Evolutionary conservation across 129 eudicot genomes (phyloP), one percentile per base, ranked within the genome.

Genomic region (Chrysanthemum lavandulifolium): DNA sequence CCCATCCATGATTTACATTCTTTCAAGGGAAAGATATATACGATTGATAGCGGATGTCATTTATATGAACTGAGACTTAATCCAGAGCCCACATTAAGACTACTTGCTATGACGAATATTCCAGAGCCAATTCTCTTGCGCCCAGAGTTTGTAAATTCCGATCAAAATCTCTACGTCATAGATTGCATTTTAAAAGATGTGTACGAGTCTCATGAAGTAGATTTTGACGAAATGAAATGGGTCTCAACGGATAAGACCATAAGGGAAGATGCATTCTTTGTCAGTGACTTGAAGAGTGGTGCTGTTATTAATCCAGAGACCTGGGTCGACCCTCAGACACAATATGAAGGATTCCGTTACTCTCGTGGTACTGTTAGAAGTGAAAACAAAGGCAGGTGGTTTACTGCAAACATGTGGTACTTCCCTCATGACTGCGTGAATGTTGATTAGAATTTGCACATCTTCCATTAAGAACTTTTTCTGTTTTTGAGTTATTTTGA

Each of bases 41-140:
- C 23, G 3, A 9, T 78, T 6, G 27, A 54, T 33, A 11, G 0
- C 13, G 48, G 59, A 51, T 6, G 16, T 15, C 10, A 16, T 52
- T 10, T 78, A 52, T 64, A 6, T 54, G 72, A 70, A 78, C n/a
- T 78, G n/a, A 71, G 51, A 18, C 72, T 78, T 21, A 14, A 8
- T 43, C 59, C 58, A 25, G 1, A 13, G 18, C 75, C 61, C 36
- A 48, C 14, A 19, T 70, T 78, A 36, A 23, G 48, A 15, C 47
- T n/a, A 63, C 58, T 70, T 0, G 11, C 21, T 14, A 64, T 62
- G 65, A 62, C 53, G 67, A 40, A 47, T 45, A 23, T 53, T 3
- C 15, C 11, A 14, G 40, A 10, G 52, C 12, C 27, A 3, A 19
- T 10, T 1, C 2, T 54, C 48, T 10, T 36, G 1, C 6, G 1